Evolutionary conservation across 495 filamentous ascomycete genomes (phyloP).

Genomic region (Friedmanniomyces simplex): DNA sequence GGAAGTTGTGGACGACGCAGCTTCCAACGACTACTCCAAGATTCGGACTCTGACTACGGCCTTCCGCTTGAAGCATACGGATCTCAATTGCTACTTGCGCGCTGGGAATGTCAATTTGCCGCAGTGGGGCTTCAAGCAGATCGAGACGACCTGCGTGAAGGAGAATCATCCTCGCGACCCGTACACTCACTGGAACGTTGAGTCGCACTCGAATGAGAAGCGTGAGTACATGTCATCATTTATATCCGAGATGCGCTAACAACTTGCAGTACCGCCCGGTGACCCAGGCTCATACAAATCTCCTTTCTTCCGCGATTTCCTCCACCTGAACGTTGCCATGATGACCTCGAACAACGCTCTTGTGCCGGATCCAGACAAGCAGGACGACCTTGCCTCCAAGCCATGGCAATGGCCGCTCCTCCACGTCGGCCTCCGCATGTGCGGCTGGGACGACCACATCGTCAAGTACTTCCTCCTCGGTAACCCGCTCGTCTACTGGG

Average conservation of each 20-base stretch:
- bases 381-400: conserved; percentile 90
- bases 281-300: conserved; percentile 92
- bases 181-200: conserved; percentile 98
- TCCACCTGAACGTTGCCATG: conserved; percentile 98
- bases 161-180: conserved; percentile 84
- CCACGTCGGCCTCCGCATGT: conserved; percentile 93
- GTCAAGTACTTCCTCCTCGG: conserved; percentile 98
- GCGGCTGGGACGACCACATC: conserved; percentile 90
- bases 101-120: conserved; percentile 95
- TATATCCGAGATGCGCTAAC: background rate
- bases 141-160: conserved; percentile 91
- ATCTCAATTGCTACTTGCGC: conserved; percentile 83
- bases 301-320: conserved; percentile 90
- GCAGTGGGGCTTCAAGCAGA: conserved; percentile 99
- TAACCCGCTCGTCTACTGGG: conserved; percentile 95
- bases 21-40: conserved; percentile 73
- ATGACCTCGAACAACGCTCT: conserved; percentile 99
- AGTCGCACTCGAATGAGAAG: conserved; percentile 87
- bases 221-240: conserved; percentile 46
- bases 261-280: conserved; percentile 66
- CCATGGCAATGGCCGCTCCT: conserved; percentile 99
- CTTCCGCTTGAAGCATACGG: conserved; percentile 77
- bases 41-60: conserved; percentile 87
- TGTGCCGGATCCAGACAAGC: conserved; percentile 96
- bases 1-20: conserved; percentile 82